A percentile compares a stretch with the other conserved stretches of the same genome.
phyloP scores from a whole-genome alignment of 2,329 filamentous ascomycete species.

The Thelonectria blattea region DNA sequence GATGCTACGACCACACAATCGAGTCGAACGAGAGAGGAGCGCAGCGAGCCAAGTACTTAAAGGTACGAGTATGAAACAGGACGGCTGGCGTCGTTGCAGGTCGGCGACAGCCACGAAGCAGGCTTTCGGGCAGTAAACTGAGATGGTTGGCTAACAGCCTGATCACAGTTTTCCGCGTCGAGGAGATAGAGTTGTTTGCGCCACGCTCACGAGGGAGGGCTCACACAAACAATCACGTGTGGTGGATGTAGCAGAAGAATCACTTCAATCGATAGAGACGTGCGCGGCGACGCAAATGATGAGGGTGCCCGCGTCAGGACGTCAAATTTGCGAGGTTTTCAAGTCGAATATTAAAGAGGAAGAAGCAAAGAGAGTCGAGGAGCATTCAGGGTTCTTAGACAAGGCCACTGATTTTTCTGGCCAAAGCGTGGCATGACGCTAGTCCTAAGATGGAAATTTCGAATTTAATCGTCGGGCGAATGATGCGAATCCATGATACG shows the following conservation, averaged over 20 bases:
- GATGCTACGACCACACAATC: slow-evolving; percentile 15
- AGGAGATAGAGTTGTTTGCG: slow-evolving; percentile 28
- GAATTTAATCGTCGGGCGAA: slow-evolving; percentile 12
- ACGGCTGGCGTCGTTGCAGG: not conserved
- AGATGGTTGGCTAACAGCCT: slow-evolving; percentile 18
- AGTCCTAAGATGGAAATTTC: slow-evolving; percentile 18
- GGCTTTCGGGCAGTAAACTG: slow-evolving; percentile 12
- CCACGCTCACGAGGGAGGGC: slow-evolving; percentile 22
- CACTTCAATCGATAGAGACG: slow-evolving; percentile 23
- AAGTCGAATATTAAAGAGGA: slow-evolving; percentile 26
- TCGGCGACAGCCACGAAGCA: slow-evolving; percentile 15
- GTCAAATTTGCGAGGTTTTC: slow-evolving; percentile 24
- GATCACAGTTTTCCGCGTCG: slow-evolving; percentile 32
- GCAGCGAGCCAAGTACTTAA: slow-evolving; percentile 1
- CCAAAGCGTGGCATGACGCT: slow-evolving; percentile 32
- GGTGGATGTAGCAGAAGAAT: slow-evolving; percentile 22
- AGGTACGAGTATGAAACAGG: not conserved
- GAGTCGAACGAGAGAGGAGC: slow-evolving; percentile 8
- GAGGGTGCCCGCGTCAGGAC: slow-evolving; percentile 22
- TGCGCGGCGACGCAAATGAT: slow-evolving; percentile 21
- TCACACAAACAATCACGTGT: slow-evolving; percentile 27
- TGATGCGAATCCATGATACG: no score
- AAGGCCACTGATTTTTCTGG: slow-evolving; percentile 24
- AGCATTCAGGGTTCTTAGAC: slow-evolving; percentile 30
- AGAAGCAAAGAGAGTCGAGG: slow-evolving; percentile 31